These are phyloP conservation scores for Candida railenensis DNA, from an alignment of 805 yeast species.

Conservation along the genomic window DNA sequence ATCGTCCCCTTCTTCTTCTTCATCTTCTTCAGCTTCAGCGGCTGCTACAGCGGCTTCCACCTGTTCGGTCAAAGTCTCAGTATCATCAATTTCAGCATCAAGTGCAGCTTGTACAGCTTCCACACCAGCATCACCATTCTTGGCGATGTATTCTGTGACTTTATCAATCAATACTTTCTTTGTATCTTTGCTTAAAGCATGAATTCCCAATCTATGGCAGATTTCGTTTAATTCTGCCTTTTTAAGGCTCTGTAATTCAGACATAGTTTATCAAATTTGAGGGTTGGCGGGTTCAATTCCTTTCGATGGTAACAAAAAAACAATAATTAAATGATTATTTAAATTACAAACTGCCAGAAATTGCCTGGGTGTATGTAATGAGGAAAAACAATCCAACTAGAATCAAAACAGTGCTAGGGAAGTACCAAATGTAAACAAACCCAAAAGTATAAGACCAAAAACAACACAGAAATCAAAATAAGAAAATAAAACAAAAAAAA, in stretches of 20 bases:
- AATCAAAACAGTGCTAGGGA: too few relatives aligned
- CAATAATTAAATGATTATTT: background rate
- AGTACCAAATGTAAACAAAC: slow-evolving; percentile 1
- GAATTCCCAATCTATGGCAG: slow-evolving; percentile 33
- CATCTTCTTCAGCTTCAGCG: slow-evolving; percentile 20
- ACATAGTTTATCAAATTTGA: slow-evolving; percentile 21
- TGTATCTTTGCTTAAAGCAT: slow-evolving; percentile 38
- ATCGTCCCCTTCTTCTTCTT: slow-evolving; percentile 15
- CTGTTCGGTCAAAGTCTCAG: slow-evolving; percentile 21
- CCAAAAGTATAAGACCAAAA: background rate
- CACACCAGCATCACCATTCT: slow-evolving; percentile 24
- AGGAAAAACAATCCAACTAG: too few relatives aligned
- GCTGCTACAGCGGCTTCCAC: slow-evolving; percentile 17
- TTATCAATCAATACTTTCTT: slow-evolving; percentile 41
- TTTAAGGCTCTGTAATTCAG: slow-evolving; percentile 32
- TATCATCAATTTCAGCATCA: slow-evolving; percentile 14
- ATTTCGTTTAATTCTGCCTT: slow-evolving; percentile 40
- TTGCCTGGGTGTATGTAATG: too few relatives aligned
- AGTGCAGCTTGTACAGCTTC: slow-evolving; percentile 14
- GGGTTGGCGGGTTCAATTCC: too few relatives aligned
- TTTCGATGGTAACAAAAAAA: background rate
- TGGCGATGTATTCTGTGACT: slow-evolving; percentile 27
- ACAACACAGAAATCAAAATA: background rate
- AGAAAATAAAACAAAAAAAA: background rate
- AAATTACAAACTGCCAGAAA: too few relatives aligned